Conservation (phyloP, 2,329 filamentous ascomycete genomes). For the Thyridium curvatum region DNA sequence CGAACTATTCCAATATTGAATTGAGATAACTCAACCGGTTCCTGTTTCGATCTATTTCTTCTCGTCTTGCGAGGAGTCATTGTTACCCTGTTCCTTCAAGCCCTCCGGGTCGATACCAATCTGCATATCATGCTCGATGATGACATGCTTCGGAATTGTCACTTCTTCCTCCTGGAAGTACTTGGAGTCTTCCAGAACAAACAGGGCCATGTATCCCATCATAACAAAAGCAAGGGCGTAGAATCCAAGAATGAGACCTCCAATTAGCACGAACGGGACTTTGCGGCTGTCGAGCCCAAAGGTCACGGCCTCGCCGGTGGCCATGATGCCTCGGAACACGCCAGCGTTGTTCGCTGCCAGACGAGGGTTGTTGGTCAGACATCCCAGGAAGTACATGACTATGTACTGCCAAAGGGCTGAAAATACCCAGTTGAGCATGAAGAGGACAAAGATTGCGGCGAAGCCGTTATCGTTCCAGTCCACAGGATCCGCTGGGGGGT, state of each 20-base stretch:
- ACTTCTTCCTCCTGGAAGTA: constrained; percentile 18
- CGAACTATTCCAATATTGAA: too few relatives aligned
- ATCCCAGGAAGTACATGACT: constrained; percentile 19
- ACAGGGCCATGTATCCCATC: constrained; percentile 9
- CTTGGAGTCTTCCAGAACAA: constrained; percentile 17
- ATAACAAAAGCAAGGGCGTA: too few relatives aligned
- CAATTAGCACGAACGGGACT: constrained; percentile 12
- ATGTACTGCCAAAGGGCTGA: constrained; percentile 19
- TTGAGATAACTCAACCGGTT: too few relatives aligned
- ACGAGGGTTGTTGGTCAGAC: constrained; percentile 16
- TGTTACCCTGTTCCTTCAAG: too few relatives aligned
- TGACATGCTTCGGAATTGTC: constrained; percentile 17
- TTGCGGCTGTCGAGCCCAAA: constrained; percentile 18
- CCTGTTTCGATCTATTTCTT: too few relatives aligned
- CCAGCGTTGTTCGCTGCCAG: constrained; percentile 13
- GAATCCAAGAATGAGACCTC: too few relatives aligned
- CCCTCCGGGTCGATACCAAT: too few relatives aligned
- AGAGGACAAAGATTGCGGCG: too few relatives aligned
- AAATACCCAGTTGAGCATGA: constrained; percentile 1
- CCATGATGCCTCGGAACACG: constrained; percentile 18
- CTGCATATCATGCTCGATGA: constrained; percentile 8
- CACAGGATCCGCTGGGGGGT: constrained; percentile 3
- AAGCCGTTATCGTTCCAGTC: too few relatives aligned
- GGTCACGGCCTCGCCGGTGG: constrained; percentile 19
- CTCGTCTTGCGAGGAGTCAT: too few relatives aligned